These are phyloP conservation scores for Edaphochlamys debaryana DNA, from an alignment of 139 green algal genomes.

Conservation along the genomic window DNA sequence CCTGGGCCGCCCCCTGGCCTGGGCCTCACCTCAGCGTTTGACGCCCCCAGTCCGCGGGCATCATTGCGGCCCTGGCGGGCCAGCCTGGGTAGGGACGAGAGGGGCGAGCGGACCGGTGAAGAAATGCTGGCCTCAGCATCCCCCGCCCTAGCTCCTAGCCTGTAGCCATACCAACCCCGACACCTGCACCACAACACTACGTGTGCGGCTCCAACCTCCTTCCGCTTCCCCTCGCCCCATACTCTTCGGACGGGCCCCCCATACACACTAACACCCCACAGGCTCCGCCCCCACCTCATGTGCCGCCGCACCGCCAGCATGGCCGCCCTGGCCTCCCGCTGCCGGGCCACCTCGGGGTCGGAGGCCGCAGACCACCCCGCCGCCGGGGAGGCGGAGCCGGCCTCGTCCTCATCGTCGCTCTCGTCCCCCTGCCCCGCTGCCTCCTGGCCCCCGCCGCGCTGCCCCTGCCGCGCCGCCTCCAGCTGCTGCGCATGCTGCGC, in stretches of 20 bases:
- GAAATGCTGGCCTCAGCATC: too few species aligned
- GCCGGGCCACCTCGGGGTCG: constrained; percentile 43
- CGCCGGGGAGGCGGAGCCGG: neutral
- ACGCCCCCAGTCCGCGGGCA: constrained; percentile 49
- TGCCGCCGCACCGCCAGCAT: constrained; percentile 65
- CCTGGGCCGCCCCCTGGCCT: too few species aligned
- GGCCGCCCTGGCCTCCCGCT: constrained; percentile 63
- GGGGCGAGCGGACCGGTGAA: too few species aligned
- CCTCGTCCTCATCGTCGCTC: neutral
- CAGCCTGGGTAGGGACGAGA: too few species aligned
- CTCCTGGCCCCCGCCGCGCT: neutral
- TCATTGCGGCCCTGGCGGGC: constrained; percentile 33
- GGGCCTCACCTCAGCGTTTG: constrained; percentile 54
- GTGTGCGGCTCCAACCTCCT: too few species aligned
- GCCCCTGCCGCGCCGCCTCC: neutral
- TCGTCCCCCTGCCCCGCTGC: constrained; percentile 17
- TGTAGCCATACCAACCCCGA: too few species aligned
- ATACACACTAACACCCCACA: neutral
- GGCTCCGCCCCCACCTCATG: constrained; percentile 29
- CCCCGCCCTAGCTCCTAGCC: too few species aligned
- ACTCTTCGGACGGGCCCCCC: too few species aligned
- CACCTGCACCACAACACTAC: too few species aligned
- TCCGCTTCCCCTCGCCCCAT: too few species aligned
- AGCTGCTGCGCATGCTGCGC: constrained; percentile 1
- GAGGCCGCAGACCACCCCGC: neutral